Evolutionary conservation across 2,329 filamentous ascomycete genomes (phyloP).

Genomic region (Parafenestella ontariensis): DNA sequence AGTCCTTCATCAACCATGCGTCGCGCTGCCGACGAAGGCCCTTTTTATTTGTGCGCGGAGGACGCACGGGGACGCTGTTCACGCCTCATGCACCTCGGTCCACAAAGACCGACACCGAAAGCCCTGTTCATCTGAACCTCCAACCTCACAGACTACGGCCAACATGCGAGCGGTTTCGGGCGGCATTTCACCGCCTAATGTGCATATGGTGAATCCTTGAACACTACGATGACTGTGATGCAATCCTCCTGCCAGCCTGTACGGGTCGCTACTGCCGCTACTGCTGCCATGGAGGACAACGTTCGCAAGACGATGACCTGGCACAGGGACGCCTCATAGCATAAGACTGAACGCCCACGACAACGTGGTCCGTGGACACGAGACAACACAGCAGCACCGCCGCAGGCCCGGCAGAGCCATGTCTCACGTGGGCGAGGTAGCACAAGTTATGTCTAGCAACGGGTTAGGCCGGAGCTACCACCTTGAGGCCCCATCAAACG

Average conservation of each 20-base stretch:
- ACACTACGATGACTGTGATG: constrained; percentile 28
- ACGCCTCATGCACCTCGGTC: constrained; percentile 47
- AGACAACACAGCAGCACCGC: constrained; percentile 42
- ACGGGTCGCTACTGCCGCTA: constrained; percentile 12
- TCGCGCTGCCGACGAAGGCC: constrained; percentile 22
- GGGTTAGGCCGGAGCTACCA: constrained; percentile 43
- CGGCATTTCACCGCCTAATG: constrained; percentile 46
- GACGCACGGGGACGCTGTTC: constrained; percentile 46
- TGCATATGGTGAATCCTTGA: constrained; percentile 37
- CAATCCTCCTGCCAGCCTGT: constrained; percentile 28
- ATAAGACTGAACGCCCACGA: constrained; percentile 22
- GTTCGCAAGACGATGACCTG: constrained; percentile 16
- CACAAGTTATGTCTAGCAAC: constrained; percentile 26
- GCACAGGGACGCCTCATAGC: constrained; percentile 22
- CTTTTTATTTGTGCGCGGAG: constrained; percentile 35
- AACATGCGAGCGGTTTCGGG: constrained; percentile 32
- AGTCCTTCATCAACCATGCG: constrained; percentile 26
- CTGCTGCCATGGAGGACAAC: constrained; percentile 6
- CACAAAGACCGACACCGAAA: constrained; percentile 32
- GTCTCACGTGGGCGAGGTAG: constrained; percentile 39
- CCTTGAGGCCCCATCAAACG: constrained; percentile 27
- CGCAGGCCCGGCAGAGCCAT: constrained; percentile 23
- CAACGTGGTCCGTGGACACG: constrained; percentile 42
- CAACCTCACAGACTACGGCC: constrained; percentile 37
- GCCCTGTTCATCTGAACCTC: constrained; percentile 26